Evolutionary conservation across 305 asterid species (phyloP).

Genomic region (Striga hermonthica): DNA sequence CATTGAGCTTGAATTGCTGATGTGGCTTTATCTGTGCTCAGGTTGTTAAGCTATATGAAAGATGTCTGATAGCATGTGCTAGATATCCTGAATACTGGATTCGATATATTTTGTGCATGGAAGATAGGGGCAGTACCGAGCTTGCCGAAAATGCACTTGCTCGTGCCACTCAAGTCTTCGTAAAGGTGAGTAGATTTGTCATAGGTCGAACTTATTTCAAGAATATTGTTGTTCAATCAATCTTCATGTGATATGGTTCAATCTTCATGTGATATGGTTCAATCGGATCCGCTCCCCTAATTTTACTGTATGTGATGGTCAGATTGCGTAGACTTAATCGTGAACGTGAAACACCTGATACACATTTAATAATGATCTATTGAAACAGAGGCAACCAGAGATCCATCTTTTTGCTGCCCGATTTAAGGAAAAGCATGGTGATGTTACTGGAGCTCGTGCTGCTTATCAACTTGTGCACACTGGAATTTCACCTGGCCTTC

Average conservation of each 20-base stretch:
- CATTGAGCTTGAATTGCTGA: slow-evolving; percentile 30
- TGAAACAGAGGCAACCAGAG: slow-evolving; percentile 92
- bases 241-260: slow-evolving; percentile 6
- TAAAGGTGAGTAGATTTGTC: slow-evolving; percentile 55
- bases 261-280: slow-evolving; percentile 1
- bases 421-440: slow-evolving; percentile 81
- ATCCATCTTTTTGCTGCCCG: slow-evolving; percentile 93
- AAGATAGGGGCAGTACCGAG: slow-evolving; percentile 77
- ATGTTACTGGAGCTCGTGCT: slow-evolving; percentile 82
- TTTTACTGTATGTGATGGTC: background rate
- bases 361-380: slow-evolving; percentile 28
- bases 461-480: slow-evolving; percentile 90
- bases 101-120: slow-evolving; percentile 84
- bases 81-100: slow-evolving; percentile 94
- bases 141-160: slow-evolving; percentile 92
- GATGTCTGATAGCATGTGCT: slow-evolving; percentile 95
- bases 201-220: background rate
- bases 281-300: background rate
- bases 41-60: slow-evolving; percentile 95
- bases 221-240: background rate
- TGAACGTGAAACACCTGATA: background rate
- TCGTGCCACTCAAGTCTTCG: slow-evolving; percentile 89
- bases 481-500: slow-evolving; percentile 94
- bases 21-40: slow-evolving; percentile 36
- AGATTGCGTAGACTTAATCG: slow-evolving; percentile 2